Percentiles rank a stretch among this genome's conserved stretches.
Evolutionary conservation across 2,329 filamentous ascomycete species (phyloP).

Genomic region (Pestalotiopsis sp.): DNA sequence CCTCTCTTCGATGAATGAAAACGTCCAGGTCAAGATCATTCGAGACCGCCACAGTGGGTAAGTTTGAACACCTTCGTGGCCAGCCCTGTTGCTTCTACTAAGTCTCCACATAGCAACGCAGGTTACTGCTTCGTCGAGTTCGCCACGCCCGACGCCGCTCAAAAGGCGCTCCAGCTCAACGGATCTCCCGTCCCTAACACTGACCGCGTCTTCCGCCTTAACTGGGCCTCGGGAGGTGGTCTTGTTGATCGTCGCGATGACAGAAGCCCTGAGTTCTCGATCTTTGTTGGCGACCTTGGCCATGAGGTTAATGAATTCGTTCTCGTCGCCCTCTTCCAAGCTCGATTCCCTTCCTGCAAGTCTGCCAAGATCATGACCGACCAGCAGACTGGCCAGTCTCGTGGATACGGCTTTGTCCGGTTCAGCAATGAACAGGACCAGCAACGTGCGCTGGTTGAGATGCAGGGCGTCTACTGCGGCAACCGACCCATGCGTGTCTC

Average conservation of each 20-base stretch:
- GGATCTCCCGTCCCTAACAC: constrained; percentile 92
- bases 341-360: constrained; percentile 95
- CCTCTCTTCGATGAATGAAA: constrained; percentile 84
- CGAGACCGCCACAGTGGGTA: constrained; percentile 98
- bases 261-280: constrained; percentile 92
- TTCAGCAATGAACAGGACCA: constrained; percentile 96
- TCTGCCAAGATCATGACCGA: constrained; percentile 99
- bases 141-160: constrained; percentile 76
- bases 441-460: constrained; percentile 92
- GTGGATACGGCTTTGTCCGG: constrained; percentile 96
- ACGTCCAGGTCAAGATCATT: constrained; percentile 99
- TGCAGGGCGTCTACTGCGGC: constrained; percentile 99
- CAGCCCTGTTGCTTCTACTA: constrained; percentile 14
- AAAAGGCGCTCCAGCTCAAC: constrained; percentile 88
- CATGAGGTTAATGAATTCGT: constrained; percentile 99
- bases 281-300: constrained; percentile 97
- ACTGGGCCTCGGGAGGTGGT: constrained; percentile 97
- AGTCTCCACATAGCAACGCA: constrained; percentile 69
- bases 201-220: constrained; percentile 94
- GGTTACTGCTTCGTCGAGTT: constrained; percentile 99
- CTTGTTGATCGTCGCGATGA: constrained; percentile 95
- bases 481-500: constrained; percentile 99
- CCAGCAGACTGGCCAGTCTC: constrained; percentile 95
- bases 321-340: constrained; percentile 94
- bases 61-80: constrained; percentile 20